Evolutionary conservation across 2,329 filamentous ascomycete species (phyloP), one percentile per base, ranked within the genome.

Genomic region (Arthroderma uncinatum): DNA sequence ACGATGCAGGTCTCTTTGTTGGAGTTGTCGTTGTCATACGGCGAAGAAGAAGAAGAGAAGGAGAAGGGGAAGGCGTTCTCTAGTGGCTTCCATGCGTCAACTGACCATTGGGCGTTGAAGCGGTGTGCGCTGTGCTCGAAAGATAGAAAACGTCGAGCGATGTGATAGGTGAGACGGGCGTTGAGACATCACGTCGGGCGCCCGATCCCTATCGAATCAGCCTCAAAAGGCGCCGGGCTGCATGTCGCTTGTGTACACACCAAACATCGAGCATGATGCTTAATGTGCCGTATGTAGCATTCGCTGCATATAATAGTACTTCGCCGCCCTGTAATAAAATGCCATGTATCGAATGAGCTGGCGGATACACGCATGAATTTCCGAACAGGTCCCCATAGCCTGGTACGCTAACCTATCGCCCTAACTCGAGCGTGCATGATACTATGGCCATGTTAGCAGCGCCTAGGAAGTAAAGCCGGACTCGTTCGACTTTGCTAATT

Each of bases 391-490:
- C 39, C 39, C 39, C 39, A 42, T 19, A 9, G 39, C n/a, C 16
- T 42, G 39, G 39, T 42, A 42, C 39, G 39, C 39, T 42, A 42
- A n/a, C n/a, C n/a, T n/a, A n/a, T n/a, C n/a, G n/a, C n/a, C n/a
- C n/a, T n/a, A n/a, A n/a, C n/a, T n/a, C n/a, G n/a, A n/a, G n/a
- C n/a, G n/a, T n/a, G n/a, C n/a, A n/a, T n/a, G n/a, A n/a, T n/a
- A n/a, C n/a, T n/a, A n/a, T n/a, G n/a, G n/a, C n/a, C n/a, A n/a
- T n/a, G n/a, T n/a, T n/a, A n/a, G 23, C 39, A 42, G 39, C 39
- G 39, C 39, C 39, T 42, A 42, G 39, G 39, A 42, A 42, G 39
- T 19, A 19, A 42, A 42, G 39, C 39, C 39, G 39, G 10, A 42
- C 6, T 34, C 6, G 33, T 12, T 6, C 6, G 33, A 12, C 33